phyloP scores from a whole-genome alignment of 805 yeast species.

The Schwanniomyces occidentalis region DNA sequence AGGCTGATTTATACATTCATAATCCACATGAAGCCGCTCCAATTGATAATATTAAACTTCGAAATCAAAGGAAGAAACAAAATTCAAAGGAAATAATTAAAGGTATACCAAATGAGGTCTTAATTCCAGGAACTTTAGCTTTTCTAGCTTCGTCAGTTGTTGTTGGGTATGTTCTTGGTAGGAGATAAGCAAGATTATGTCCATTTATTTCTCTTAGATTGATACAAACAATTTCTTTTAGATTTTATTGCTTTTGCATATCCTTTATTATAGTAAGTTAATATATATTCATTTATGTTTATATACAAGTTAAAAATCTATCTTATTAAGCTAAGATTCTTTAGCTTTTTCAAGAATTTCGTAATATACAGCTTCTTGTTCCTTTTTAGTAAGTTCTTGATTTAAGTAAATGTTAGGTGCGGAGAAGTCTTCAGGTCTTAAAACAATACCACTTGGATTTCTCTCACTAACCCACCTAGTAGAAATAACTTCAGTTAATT shows the following conservation, averaged over 20 bases:
- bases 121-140: constrained; percentile 64
- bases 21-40: constrained; percentile 53
- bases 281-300: constrained; percentile 1
- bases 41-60: constrained; percentile 16
- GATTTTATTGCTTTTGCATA: too few species aligned
- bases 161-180: constrained; percentile 54
- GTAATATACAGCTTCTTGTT: constrained; percentile 46
- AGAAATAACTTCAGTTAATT: constrained; percentile 41
- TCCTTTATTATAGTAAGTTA: too few species aligned
- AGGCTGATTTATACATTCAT: constrained; percentile 74
- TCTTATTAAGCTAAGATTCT: constrained; percentile 13
- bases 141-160: constrained; percentile 60
- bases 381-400: constrained; percentile 46
- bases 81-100: constrained; percentile 29
- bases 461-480: constrained; percentile 54
- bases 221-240: not conserved
- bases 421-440: constrained; percentile 53
- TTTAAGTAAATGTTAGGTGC: constrained; percentile 60
- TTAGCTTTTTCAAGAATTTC: constrained; percentile 49
- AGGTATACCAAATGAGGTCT: constrained; percentile 59
- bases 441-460: constrained; percentile 73
- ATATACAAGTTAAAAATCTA: constrained; percentile 5
- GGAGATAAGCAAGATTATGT: constrained; percentile 25
- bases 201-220: not conserved
- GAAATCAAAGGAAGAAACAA: constrained; percentile 11